Base-by-base conservation (phyloP, 73 alveolate genomes). In the Paramecium sonneborni region DNA sequence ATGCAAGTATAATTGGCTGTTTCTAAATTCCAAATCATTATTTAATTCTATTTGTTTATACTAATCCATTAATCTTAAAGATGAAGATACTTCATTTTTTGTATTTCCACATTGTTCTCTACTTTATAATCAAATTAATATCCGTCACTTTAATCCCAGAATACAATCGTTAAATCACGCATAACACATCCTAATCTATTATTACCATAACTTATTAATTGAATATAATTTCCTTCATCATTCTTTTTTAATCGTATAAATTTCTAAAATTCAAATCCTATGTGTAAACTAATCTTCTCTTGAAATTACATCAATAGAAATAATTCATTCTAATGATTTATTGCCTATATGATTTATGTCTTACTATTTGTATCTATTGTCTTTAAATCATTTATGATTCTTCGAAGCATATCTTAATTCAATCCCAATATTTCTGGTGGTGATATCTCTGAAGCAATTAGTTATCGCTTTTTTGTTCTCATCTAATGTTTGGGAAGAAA, bases 351-450 rank as follows among this genome's bases (percentile, higher is more conserved):
- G 8, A 79, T 79, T 26, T 79, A 21, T 34, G 55, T 72, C 55
- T 32, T 79, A 20, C 90, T 46, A 21, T 79, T 38, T 2, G 74
- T 39, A 12, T 79, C 90, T 2, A 79, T 79, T 9, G 55, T 79
- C 6, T 79, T 23, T 30, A 26, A 20, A 41, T 79, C 72, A 43
- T 39, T 46, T 14, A 23, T 20, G 0, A 79, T 12, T 28, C 90
- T 21, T 41, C 90, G 14, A 38, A 79, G 74, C 90, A 79, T 79
- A 39, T 44, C 55, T 21, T 38, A 5, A 79, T 79, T 79, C 44
- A 79, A 20, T 10, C 90, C 90, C 72, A 79, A 10, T 38, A 79
- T 79, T 44, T 79, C 69, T 30, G 86, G 86, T 4, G 86, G 86
- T 21, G 55, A 35, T 15, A 72, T 72, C 28, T 72, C 86, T 28